A percentile compares a stretch with the other conserved stretches of the same genome.
Evolutionary conservation across 495 filamentous ascomycete species (phyloP).

Genomic region (Penicillium robsamsonii): DNA sequence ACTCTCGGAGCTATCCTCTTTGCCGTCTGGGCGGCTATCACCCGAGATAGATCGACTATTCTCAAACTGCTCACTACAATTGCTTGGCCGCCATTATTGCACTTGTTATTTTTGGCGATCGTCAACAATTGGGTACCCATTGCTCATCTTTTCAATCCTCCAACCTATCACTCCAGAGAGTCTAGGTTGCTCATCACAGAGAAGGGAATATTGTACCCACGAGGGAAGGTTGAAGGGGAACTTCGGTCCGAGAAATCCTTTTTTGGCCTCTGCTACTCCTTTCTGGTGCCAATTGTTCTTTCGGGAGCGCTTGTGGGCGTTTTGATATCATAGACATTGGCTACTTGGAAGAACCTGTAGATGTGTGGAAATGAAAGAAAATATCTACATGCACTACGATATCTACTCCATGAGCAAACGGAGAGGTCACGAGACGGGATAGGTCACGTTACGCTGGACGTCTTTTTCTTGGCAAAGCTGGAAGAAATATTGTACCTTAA

Average conservation of each 20-base stretch:
- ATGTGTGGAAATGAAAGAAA: too few species aligned
- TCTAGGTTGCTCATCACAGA: constrained; percentile 4
- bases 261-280: neutral
- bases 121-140: constrained; percentile 29
- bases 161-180: constrained; percentile 18
- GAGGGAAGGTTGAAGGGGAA: neutral
- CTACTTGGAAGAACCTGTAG: neutral
- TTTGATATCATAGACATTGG: neutral
- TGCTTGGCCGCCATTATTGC: constrained; percentile 32
- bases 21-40: neutral
- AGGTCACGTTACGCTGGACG: neutral
- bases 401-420: neutral
- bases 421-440: neutral
- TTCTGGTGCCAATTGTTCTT: neutral
- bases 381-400: too few species aligned
- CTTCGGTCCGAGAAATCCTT: neutral
- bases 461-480: neutral
- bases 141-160: constrained; percentile 28
- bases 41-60: neutral
- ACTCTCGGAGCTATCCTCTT: constrained; percentile 16
- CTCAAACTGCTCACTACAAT: constrained; percentile 19
- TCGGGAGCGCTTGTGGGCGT: neutral
- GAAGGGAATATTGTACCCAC: constrained; percentile 1
- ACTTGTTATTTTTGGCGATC: constrained; percentile 27
- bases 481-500: too few species aligned